phyloP scores from a whole-genome alignment of 192 early-diverging fungal species.

The Gryganskiella cystojenkinii region DNA sequence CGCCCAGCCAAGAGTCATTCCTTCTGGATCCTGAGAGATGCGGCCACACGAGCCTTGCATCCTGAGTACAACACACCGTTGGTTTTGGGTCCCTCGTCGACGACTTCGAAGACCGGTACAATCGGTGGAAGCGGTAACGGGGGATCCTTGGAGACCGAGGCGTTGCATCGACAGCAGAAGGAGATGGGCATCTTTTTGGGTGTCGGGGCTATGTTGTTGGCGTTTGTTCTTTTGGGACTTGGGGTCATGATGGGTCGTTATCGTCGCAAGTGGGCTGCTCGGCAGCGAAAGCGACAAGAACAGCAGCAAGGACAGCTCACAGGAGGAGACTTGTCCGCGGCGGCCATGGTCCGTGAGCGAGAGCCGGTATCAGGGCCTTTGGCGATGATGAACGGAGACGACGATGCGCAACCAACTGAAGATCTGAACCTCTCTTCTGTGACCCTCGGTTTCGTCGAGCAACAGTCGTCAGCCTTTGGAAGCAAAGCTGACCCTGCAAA shows the following conservation, averaged over 20 bases:
- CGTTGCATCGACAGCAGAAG: not conserved
- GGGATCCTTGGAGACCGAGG: not conserved
- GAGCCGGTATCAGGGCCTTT: not conserved
- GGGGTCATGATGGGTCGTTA: conserved; percentile 13
- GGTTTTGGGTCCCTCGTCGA: conserved; percentile 10
- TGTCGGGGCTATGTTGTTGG: conserved; percentile 25
- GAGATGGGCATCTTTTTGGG: conserved; percentile 34
- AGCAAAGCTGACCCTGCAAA: no score
- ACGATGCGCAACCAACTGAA: conserved; percentile 25
- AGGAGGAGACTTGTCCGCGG: no score
- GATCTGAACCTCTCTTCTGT: conserved; percentile 17
- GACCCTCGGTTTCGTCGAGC: no score
- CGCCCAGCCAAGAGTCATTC: not conserved
- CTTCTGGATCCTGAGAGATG: conserved; percentile 49
- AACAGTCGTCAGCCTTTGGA: no score
- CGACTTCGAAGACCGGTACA: not conserved
- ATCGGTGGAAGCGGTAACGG: no score
- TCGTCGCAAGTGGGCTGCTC: conserved; percentile 19
- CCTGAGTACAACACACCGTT: conserved; percentile 23
- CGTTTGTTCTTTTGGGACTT: conserved; percentile 21
- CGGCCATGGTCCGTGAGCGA: no score
- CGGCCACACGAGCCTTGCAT: conserved; percentile 1
- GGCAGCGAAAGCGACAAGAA: not conserved
- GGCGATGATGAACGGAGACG: conserved; percentile 10
- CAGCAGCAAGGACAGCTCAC: not conserved